These are phyloP conservation scores for Rhodotorula sp. DNA, from an alignment of 1,284 basidiomycete genomes.

Conservation along the genomic window DNA sequence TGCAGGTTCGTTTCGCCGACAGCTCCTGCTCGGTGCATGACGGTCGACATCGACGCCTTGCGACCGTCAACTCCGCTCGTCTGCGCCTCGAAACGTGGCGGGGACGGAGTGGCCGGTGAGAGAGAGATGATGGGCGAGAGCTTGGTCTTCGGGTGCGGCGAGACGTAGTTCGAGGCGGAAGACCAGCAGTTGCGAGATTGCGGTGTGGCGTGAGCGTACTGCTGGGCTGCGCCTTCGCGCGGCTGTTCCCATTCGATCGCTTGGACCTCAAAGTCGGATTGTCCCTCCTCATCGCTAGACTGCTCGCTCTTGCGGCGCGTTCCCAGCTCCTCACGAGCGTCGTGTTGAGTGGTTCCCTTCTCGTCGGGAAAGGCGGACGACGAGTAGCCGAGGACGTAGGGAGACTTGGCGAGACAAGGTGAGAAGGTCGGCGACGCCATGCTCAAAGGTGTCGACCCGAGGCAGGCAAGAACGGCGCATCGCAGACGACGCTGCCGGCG, in stretches of 20 bases:
- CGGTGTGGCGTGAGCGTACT: too few species aligned
- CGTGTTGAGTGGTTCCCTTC: background rate
- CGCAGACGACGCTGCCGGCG: conserved; percentile 24
- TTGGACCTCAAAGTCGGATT: too few species aligned
- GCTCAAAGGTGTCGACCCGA: conserved; percentile 21
- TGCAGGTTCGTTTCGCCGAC: conserved; percentile 13
- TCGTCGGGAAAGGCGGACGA: background rate
- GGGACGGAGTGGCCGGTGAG: conserved; percentile 13
- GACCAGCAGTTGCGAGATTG: too few species aligned
- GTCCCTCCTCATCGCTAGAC: too few species aligned
- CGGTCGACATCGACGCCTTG: background rate
- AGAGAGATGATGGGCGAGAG: conserved; percentile 10
- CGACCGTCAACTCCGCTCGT: background rate
- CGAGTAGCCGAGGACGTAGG: conserved; percentile 13
- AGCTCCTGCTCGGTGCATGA: background rate
- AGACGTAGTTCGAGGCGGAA: background rate
- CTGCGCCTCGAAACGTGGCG: background rate
- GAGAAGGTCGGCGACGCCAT: background rate
- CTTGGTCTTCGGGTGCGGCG: background rate
- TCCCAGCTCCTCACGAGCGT: too few species aligned
- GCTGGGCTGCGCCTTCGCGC: too few species aligned
- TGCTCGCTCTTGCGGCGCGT: too few species aligned
- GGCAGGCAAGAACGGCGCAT: conserved; percentile 24
- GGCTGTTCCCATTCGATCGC: too few species aligned
- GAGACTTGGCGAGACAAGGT: conserved; percentile 11